phyloP scores from a whole-genome alignment of 2,329 filamentous ascomycete species.

The Nakataea oryzae region DNA sequence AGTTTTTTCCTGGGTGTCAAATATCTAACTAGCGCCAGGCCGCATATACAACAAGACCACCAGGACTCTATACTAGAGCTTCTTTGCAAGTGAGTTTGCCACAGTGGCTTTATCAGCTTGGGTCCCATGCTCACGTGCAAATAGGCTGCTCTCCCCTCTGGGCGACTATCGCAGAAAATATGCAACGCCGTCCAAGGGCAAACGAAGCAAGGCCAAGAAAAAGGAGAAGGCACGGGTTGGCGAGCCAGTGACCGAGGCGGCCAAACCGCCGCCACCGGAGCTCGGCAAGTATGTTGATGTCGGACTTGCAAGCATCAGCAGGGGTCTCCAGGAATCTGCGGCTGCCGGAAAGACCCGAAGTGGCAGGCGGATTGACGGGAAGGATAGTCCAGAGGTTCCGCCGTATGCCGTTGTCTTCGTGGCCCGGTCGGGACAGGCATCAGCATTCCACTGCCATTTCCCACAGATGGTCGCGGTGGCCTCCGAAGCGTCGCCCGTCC shows the following conservation, averaged over 20 bases:
- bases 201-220: constrained; percentile 43
- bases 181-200: constrained; percentile 48
- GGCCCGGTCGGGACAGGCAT: constrained; percentile 43
- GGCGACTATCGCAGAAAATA: constrained; percentile 49
- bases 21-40: constrained; percentile 33
- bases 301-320: constrained; percentile 54
- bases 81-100: constrained; percentile 46
- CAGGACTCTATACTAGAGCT: constrained; percentile 57
- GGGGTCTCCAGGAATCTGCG: constrained; percentile 38
- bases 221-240: constrained; percentile 21
- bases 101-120: not conserved
- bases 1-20: not conserved
- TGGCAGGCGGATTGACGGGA: not conserved
- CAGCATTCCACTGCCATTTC: constrained; percentile 48
- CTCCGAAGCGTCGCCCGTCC: constrained; percentile 34
- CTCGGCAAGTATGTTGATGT: constrained; percentile 49
- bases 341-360: not conserved
- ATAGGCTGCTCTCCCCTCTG: constrained; percentile 52
- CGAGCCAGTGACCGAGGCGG: constrained; percentile 4
- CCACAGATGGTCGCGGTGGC: constrained; percentile 36
- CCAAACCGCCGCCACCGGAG: constrained; percentile 32
- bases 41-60: constrained; percentile 42
- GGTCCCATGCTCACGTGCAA: not conserved
- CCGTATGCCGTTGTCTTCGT: constrained; percentile 47
- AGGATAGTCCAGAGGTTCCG: too few species aligned